Base-by-base conservation (phyloP, 352 stramenopile species). In the Pythium sukuiense region DNA sequence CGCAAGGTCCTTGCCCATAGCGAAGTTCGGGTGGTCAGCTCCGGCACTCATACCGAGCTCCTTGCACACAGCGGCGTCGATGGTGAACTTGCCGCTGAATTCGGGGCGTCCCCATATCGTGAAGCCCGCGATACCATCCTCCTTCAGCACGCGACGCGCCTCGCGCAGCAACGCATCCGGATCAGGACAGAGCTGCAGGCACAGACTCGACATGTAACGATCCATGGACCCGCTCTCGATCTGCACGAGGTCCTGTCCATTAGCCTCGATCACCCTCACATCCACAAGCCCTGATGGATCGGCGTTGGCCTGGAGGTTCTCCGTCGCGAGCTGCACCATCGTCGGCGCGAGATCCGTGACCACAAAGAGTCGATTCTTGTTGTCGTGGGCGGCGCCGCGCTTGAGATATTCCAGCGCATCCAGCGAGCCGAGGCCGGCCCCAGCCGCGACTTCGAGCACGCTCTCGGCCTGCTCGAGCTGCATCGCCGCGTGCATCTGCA, bases 201-300 rank as follows among this genome's bases (percentile, higher is more conserved):
- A 82, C n/a, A 88, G 63, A 41, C 68, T 85, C 29, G 80, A 65
- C 41, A 88, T 70, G 52, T 83, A 85, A 2, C 80, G 77, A 33
- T 88, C 77, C 33, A 85, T 50, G 2, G 77, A 81, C 5, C 37
- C 56, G 2, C 61, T 72, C 12, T 55, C 27, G 20, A 86, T 50
- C n/a, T 74, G 60, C 1, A 30, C 50, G 37, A 88, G 52, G 37
- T 84, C 74, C 71, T 85, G 77, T 6, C 72, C 73, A 49, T 87
- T 84, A 6, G 73, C 78, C 60, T 70, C 59, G 26, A 59, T 56
- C 7, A 72, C 55, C 18, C 68, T 56, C 41, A 81, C 69, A 12
- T 77, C 62, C 35, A 84, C 49, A 14, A 61, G 50, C 9, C 39
- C 39, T 46, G 11, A 16, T 20, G 69, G 70, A 8, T 27, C 49